phyloP scores from a whole-genome alignment of 352 stramenopile species.

The Globisporangium barbulae region DNA sequence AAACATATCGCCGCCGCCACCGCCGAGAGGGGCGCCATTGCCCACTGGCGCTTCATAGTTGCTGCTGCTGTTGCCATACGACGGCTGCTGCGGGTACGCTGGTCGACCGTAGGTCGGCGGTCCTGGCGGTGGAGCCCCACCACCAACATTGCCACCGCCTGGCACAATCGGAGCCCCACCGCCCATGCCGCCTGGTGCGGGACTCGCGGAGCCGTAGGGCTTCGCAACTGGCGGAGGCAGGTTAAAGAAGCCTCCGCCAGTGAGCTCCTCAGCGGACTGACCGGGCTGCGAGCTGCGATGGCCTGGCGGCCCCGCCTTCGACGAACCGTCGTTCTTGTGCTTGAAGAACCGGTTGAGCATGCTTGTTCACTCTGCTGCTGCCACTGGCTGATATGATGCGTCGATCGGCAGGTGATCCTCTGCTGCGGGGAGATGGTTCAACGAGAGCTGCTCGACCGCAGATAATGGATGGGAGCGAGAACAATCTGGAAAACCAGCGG shows the following conservation, averaged over 20 bases:
- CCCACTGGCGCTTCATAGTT: slow-evolving; percentile 14
- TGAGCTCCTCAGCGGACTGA: slow-evolving; percentile 25
- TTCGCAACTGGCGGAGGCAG: slow-evolving; percentile 65
- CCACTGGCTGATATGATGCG: neutral
- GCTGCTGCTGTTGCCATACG: slow-evolving; percentile 12
- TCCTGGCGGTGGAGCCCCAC: slow-evolving; percentile 13
- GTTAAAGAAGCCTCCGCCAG: slow-evolving; percentile 83
- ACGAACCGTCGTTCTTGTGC: slow-evolving; percentile 79
- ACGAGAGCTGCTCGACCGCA: neutral
- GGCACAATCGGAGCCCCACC: slow-evolving; percentile 5
- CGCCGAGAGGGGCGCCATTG: slow-evolving; percentile 7
- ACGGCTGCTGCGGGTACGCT: slow-evolving; percentile 10
- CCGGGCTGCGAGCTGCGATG: slow-evolving; percentile 39
- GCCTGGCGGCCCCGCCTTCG: slow-evolving; percentile 39
- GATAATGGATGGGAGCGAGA: neutral
- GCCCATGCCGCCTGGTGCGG: neutral
- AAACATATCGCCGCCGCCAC: slow-evolving; percentile 59
- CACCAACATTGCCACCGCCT: neutral
- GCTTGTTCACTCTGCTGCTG: neutral
- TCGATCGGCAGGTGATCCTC: neutral
- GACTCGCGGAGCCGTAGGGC: slow-evolving; percentile 22
- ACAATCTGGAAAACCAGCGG: neutral
- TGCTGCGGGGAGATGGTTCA: neutral
- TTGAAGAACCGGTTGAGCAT: slow-evolving; percentile 86
- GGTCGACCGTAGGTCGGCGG: slow-evolving; percentile 13